A percentile compares a stretch with the other conserved stretches of the same genome.
Conservation (phyloP, 495 filamentous ascomycete species). For the Hypoxylon subgilvum region DNA sequence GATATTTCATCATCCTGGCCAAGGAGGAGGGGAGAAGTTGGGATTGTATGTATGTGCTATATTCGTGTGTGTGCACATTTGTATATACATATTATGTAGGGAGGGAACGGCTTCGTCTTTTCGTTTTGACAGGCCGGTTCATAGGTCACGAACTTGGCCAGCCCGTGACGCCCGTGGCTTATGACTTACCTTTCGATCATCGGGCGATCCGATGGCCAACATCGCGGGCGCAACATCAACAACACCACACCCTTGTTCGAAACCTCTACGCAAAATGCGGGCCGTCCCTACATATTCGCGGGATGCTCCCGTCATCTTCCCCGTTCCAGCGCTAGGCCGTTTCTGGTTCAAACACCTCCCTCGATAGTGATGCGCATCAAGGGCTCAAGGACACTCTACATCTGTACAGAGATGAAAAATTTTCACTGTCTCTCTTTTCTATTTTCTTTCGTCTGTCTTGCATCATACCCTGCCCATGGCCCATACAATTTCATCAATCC, state of each 20-base stretch:
- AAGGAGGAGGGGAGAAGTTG: slow-evolving; percentile 24
- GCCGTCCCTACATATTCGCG: slow-evolving; percentile 34
- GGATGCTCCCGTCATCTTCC: slow-evolving; percentile 33
- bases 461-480: slow-evolving; percentile 12
- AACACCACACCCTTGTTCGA: slow-evolving; percentile 25
- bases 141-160: background rate
- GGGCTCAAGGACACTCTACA: background rate
- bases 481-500: no score
- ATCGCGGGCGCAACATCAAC: background rate
- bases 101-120: background rate
- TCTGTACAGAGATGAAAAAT: slow-evolving; percentile 4
- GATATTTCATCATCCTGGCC: slow-evolving; percentile 10
- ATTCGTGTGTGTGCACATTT: no score
- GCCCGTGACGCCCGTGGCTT: no score
- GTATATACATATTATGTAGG: no score
- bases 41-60: no score
- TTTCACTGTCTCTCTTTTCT: slow-evolving; percentile 8
- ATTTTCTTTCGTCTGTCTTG: slow-evolving; percentile 6
- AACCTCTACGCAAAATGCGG: slow-evolving; percentile 29
- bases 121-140: background rate
- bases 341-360: slow-evolving; percentile 4
- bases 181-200: slow-evolving; percentile 36
- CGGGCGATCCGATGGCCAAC: slow-evolving; percentile 31
- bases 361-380: slow-evolving; percentile 3
- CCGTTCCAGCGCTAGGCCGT: slow-evolving; percentile 28